Evolutionary conservation across 305 asterid genomes (phyloP).

Genomic region (Coffea humblotiana): DNA sequence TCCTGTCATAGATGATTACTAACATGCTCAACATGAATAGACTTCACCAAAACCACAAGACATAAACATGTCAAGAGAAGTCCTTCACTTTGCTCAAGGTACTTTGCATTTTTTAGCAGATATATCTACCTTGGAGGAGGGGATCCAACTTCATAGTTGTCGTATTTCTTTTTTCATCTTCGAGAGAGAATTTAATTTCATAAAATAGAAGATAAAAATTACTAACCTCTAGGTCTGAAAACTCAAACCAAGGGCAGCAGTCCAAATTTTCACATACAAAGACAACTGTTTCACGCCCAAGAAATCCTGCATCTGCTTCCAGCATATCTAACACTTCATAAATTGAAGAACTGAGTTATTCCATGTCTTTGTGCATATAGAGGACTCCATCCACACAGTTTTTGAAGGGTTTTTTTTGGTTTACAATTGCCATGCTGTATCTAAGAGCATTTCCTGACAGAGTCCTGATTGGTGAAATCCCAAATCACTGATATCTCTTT

Average conservation of each 20-base stretch:
- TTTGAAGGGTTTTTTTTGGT: conserved; percentile 82
- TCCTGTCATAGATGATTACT: neutral
- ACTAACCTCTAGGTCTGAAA: conserved; percentile 95
- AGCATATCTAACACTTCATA: conserved; percentile 97
- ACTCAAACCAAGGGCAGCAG: conserved; percentile 99
- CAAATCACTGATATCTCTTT: conserved; percentile 87
- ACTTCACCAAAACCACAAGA: neutral
- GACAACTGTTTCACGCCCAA: conserved; percentile 88
- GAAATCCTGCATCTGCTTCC: conserved; percentile 93
- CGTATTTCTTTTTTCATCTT: too few relatives aligned
- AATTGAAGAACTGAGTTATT: conserved; percentile 98
- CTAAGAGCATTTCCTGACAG: conserved; percentile 50
- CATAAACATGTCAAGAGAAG: neutral
- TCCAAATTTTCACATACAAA: conserved; percentile 99
- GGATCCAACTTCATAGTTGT: neutral
- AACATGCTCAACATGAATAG: neutral
- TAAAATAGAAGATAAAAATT: neutral
- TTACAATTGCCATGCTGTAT: conserved; percentile 96
- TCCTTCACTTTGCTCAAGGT: neutral
- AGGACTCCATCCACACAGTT: conserved; percentile 98
- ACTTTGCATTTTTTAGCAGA: neutral
- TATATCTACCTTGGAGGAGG: neutral
- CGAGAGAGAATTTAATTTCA: neutral
- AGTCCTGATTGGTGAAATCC: conserved; percentile 67
- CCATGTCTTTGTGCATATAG: conserved; percentile 99